Evolutionary conservation across 495 filamentous ascomycete genomes (phyloP).

Genomic region (Penicillium salamii): DNA sequence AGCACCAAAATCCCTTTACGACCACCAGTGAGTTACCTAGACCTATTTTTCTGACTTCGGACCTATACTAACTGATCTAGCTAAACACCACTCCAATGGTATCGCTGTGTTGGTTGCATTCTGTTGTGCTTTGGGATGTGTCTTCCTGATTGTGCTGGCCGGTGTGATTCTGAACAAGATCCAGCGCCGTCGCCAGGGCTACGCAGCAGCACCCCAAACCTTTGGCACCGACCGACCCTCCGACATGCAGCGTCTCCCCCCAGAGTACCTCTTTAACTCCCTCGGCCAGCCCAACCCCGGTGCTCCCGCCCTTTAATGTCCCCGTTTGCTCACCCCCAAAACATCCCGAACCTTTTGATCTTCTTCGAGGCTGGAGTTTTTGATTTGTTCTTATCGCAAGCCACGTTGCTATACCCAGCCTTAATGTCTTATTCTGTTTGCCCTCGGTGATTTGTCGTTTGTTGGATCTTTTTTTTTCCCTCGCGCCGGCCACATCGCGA

Average conservation of each 20-base stretch:
- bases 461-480: conserved; percentile 4
- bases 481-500: conserved; percentile 19
- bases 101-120: conserved; percentile 92
- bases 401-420: conserved; percentile 33
- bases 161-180: conserved; percentile 82
- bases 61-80: conserved; percentile 33
- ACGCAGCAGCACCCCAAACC: conserved; percentile 72
- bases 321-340: conserved; percentile 7
- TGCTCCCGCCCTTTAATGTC: conserved; percentile 37
- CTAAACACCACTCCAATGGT: conserved; percentile 67
- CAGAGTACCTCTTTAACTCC: conserved; percentile 70
- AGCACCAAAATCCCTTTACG: conserved; percentile 66
- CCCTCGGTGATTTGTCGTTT: conserved; percentile 8
- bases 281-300: conserved; percentile 39
- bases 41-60: conserved; percentile 5
- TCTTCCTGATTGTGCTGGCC: conserved; percentile 81
- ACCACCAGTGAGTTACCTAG: conserved; percentile 42
- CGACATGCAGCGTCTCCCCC: conserved; percentile 77
- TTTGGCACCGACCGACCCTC: conserved; percentile 67
- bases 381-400: conserved; percentile 21
- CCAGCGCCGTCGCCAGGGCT: conserved; percentile 82
- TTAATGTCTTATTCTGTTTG: conserved; percentile 32
- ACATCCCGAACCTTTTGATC: conserved; percentile 18
- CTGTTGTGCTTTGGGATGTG: conserved; percentile 79
- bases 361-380: conserved; percentile 32